Base-by-base conservation (phyloP, 2,329 filamentous ascomycete species). In the Tolypocladium guangdongense region DNA sequence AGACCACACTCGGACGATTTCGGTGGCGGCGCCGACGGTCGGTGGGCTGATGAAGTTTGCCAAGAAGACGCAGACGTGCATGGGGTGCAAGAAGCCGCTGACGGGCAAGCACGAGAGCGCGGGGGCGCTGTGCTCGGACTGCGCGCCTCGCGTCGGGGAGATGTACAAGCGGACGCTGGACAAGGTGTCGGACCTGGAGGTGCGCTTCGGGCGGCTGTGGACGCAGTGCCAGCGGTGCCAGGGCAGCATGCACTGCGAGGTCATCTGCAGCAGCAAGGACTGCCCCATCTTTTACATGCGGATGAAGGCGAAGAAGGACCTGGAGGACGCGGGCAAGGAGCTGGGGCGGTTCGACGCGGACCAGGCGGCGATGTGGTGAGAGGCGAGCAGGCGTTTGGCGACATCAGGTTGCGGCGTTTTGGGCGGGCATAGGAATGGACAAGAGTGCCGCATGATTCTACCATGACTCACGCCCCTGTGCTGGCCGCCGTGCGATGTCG, bases 201-300 rank as follows among this genome's bases (percentile, higher is more conserved):
- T 99, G 33, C 78, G 90, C 6, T 99, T 99, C 67, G 87, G 90
- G 7, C 78, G 93, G 50, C 77, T 99, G 51, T 99, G 93, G 93
- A 99, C 93, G 49, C 93, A 99, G 71, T 99, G 93, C 68, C 93
- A 99, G 74, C 80, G 93, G 43, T 99, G 93, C 69, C 93, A 99
- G 74, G 93, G 91, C 52, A 96, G 90, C 74, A 87, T 99, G 80
- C 93, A 99, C 73, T 93, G 90, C 68, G 93, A 99, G 70, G 95
- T 99, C 52, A 97, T 99, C 62, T 99, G 93, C 75, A 91, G 87
- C 58, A 92, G 87, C 68, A 88, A 90, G 68, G 93, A 99, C 74
- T 99, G 93, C 67, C 93, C 93, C 1, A 99, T 99, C 64, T 99
- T 99, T 71, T 99, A 99, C 70, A 99, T 99, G 93, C 84, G 93